Evolutionary conservation across 768 basidiomycete genomes (phyloP).

Genomic region (Termitomyces sp.): DNA sequence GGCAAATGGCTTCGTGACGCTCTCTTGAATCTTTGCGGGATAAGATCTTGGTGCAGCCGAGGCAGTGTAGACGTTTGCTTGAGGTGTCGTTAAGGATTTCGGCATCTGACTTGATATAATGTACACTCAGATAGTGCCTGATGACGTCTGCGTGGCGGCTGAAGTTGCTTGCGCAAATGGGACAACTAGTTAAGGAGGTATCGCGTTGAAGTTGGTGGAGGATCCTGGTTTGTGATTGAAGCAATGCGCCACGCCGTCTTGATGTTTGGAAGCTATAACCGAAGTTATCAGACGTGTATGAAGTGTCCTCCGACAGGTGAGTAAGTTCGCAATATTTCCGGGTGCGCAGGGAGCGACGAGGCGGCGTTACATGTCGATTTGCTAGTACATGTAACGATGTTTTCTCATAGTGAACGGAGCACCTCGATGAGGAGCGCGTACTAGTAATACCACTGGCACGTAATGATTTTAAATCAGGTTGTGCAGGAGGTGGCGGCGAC

Average conservation of each 20-base stretch:
- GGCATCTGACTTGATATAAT: background rate
- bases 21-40: slow-evolving; percentile 12
- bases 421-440: background rate
- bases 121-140: slow-evolving; percentile 8
- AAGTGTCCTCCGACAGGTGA: background rate
- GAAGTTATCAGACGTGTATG: background rate
- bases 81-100: slow-evolving; percentile 11
- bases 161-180: background rate
- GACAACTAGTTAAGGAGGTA: slow-evolving; percentile 3
- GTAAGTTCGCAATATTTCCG: background rate
- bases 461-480: background rate
- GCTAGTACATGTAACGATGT: background rate
- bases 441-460: no score
- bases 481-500: background rate
- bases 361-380: background rate
- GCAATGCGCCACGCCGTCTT: background rate
- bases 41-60: slow-evolving; percentile 11
- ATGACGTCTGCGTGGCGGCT: slow-evolving; percentile 11
- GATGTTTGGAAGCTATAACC: background rate
- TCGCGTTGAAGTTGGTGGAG: slow-evolving; percentile 4
- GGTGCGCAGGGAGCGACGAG: background rate
- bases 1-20: slow-evolving; percentile 10
- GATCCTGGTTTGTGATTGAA: background rate
- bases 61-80: slow-evolving; percentile 6
- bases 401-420: background rate